phyloP scores from a whole-genome alignment of 495 filamentous ascomycete species.

The Talaromyces stipitatus region DNA sequence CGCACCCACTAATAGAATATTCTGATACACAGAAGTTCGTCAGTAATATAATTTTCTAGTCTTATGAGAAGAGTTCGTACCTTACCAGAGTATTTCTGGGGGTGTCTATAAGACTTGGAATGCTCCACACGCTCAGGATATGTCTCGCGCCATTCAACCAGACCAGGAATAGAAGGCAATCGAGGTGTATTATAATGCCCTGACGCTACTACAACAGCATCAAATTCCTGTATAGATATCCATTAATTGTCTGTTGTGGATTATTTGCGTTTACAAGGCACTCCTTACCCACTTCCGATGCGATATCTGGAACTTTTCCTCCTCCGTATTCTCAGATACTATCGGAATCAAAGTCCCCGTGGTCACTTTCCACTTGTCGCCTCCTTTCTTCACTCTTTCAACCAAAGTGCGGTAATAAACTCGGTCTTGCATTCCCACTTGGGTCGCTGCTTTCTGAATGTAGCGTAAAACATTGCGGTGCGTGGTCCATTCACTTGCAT shows the following conservation, averaged over 20 bases:
- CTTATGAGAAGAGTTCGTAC: background rate
- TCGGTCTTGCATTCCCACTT: background rate
- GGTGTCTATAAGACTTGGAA: constrained; percentile 59
- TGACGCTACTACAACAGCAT: constrained; percentile 74
- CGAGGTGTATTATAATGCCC: constrained; percentile 71
- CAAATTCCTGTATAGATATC: constrained; percentile 26
- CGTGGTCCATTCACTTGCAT: background rate
- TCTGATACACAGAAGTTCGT: background rate
- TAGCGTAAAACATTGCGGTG: background rate
- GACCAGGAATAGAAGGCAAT: constrained; percentile 55
- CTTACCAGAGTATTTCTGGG: background rate
- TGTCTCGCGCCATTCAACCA: constrained; percentile 44
- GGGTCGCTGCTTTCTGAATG: background rate
- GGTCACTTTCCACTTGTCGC: background rate
- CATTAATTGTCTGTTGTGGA: background rate
- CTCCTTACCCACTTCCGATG: background rate
- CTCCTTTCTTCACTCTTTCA: background rate
- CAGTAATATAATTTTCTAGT: background rate
- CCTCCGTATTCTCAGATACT: background rate
- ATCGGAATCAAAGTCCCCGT: background rate
- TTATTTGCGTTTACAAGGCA: background rate
- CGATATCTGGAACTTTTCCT: background rate
- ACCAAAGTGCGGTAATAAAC: background rate
- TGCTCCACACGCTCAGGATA: constrained; percentile 66
- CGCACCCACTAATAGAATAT: background rate